Percentiles rank a stretch among this genome's conserved stretches.
phyloP scores from a whole-genome alignment of 2,329 filamentous ascomycete species.

The Fusarium heterosporum region DNA sequence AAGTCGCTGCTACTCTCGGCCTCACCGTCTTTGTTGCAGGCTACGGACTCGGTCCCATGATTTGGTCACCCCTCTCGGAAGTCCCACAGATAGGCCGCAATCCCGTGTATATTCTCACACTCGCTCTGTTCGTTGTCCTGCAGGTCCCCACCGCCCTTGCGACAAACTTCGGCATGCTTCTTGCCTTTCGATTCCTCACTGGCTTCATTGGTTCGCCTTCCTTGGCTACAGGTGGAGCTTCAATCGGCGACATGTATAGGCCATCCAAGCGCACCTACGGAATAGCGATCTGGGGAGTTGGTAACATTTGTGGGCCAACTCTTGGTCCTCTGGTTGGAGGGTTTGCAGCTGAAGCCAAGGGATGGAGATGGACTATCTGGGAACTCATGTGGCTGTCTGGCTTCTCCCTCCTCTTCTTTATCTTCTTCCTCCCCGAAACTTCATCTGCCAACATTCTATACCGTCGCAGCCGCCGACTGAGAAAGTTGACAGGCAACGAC shows the following conservation, averaged over 20 bases:
- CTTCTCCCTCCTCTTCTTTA: constrained; percentile 31
- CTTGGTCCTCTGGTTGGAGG: constrained; percentile 22
- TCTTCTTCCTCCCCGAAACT: constrained; percentile 46
- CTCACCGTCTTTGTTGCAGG: constrained; percentile 5
- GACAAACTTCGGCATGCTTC: constrained; percentile 64
- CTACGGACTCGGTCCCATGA: constrained; percentile 8
- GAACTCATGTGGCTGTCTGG: constrained; percentile 40
- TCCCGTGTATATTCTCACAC: constrained; percentile 66
- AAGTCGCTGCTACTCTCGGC: constrained; percentile 5
- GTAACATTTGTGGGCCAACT: constrained; percentile 10
- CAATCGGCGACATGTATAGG: constrained; percentile 12
- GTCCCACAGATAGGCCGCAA: constrained; percentile 67
- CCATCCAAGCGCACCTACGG: constrained; percentile 6
- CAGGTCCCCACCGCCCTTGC: constrained; percentile 65
- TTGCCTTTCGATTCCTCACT: constrained; percentile 64
- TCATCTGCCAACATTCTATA: constrained; percentile 40
- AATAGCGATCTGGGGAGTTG: constrained; percentile 4
- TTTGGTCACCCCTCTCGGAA: constrained; percentile 51
- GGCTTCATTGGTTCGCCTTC: constrained; percentile 57
- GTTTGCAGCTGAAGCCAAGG: constrained; percentile 17
- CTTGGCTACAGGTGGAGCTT: constrained; percentile 2
- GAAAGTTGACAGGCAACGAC: constrained; percentile 25
- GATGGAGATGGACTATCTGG: constrained; percentile 45
- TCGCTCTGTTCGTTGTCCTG: constrained; percentile 68
- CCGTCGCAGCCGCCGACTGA: constrained; percentile 31